Evolutionary conservation across 73 alveolate species (phyloP).

Genomic region (Uronychia setigera): DNA sequence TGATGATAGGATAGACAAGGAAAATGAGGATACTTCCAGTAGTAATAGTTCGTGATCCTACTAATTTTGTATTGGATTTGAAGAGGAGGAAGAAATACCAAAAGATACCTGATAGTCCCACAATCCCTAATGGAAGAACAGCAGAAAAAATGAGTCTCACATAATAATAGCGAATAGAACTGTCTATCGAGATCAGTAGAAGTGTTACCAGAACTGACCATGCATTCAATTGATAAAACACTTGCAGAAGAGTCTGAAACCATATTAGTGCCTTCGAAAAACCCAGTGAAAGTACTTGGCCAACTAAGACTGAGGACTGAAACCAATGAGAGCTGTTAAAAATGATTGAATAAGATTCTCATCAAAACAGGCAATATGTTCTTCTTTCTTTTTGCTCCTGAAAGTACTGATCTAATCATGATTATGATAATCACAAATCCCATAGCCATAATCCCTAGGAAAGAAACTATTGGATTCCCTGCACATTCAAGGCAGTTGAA

Average conservation of each 20-base stretch:
- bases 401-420: conserved; percentile 44
- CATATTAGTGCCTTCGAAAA: conserved; percentile 18
- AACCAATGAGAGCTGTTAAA: conserved; percentile 50
- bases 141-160: not conserved
- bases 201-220: not conserved
- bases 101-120: not conserved
- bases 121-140: not conserved
- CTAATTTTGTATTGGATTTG: not conserved
- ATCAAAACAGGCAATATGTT: conserved; percentile 48
- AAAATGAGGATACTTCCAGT: not conserved
- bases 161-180: not conserved
- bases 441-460: conserved; percentile 1
- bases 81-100: not conserved
- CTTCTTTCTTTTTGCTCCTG: conserved; percentile 52
- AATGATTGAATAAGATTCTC: conserved; percentile 64
- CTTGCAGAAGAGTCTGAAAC: conserved; percentile 33
- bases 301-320: conserved; percentile 54
- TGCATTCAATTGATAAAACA: conserved; percentile 59
- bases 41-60: not conserved
- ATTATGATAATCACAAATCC: conserved; percentile 2
- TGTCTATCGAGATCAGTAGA: not conserved
- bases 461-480: conserved; percentile 16
- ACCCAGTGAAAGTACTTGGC: conserved; percentile 36
- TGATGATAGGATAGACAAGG: not conserved
- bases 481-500: conserved; percentile 55